Evolutionary conservation across 2,329 filamentous ascomycete species (phyloP), one percentile per base, ranked within the genome.

Genomic region (Ophiostoma fasciatum): DNA sequence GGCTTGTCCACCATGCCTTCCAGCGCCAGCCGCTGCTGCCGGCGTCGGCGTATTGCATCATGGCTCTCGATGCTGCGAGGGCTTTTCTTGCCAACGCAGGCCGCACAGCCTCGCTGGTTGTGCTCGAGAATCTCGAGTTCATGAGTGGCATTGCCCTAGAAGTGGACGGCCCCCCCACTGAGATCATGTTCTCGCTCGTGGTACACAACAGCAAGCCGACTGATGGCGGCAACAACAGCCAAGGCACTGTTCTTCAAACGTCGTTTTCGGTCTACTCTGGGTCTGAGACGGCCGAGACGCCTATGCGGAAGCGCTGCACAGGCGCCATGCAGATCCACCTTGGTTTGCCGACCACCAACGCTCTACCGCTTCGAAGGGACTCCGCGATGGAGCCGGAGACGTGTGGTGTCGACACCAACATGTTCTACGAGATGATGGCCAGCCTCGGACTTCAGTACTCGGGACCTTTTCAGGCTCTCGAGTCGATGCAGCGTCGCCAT

Each of bases 41-140:
- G 2, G 62, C 58, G 4, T 63, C 64, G 2, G 63, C 57, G 0
- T 68, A 66, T 43, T 56, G 60, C 25, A 40, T 59, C 31, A 65
- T 66, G 58, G 61, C 60, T 2, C 43, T 64, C 7, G 63, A 66
- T 31, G 63, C 63, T 4, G 56, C 58, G 2, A 50, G 45, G 4
- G 45, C 41, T 1, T 43, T 54, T 1, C 28, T 55, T 6, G 44
- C 41, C 1, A n/a, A n/a, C n/a, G n/a, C n/a, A n/a, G 48, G 46
- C 1, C 48, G 48, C 1, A 12, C 31, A 0, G 52, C 51, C 1
- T 46, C 49, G 0, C 14, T 54, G 1, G 36, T 58, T 5, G 55
- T 58, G 42, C 40, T 59, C 2, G 44, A 47, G 5, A 45, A 57
- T 12, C 40, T 58, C 2, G 45, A 46, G 21, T 58, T 58, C 21